These are phyloP conservation scores for Dactylellina sp. DNA, from an alignment of 2,329 filamentous ascomycete genomes.

Conservation along the genomic window DNA sequence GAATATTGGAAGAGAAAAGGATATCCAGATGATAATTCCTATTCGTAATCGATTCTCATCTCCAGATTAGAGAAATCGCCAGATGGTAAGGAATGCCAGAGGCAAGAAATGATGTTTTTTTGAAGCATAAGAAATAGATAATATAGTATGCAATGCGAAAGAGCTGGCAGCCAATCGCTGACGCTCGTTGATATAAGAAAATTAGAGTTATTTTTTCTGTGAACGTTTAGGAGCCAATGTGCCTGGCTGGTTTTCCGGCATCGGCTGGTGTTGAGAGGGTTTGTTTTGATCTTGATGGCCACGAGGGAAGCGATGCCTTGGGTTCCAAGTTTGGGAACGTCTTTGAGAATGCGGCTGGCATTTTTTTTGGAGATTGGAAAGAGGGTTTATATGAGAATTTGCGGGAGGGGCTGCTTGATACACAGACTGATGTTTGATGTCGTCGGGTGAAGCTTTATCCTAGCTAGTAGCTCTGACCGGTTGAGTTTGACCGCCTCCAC, in stretches of 20 bases:
- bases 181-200: background rate
- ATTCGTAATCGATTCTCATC: slow-evolving; percentile 1
- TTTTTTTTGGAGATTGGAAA: background rate
- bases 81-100: background rate
- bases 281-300: background rate
- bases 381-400: no score
- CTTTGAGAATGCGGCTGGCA: background rate
- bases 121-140: no score
- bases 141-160: no score
- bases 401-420: background rate
- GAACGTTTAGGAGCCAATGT: background rate
- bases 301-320: background rate
- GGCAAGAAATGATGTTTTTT: no score
- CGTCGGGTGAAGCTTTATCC: slow-evolving; percentile 16
- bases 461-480: slow-evolving; percentile 60
- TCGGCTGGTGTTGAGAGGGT: background rate
- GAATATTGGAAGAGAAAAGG: background rate
- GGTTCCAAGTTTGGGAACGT: background rate
- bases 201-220: background rate
- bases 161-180: background rate
- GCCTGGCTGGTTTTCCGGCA: background rate
- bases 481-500: slow-evolving; percentile 63
- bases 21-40: slow-evolving; percentile 1
- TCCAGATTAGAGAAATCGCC: slow-evolving; percentile 5
- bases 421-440: background rate